Evolutionary conservation across 2,329 filamentous ascomycete genomes (phyloP).

Genomic region (Erysiphe pulchra): DNA sequence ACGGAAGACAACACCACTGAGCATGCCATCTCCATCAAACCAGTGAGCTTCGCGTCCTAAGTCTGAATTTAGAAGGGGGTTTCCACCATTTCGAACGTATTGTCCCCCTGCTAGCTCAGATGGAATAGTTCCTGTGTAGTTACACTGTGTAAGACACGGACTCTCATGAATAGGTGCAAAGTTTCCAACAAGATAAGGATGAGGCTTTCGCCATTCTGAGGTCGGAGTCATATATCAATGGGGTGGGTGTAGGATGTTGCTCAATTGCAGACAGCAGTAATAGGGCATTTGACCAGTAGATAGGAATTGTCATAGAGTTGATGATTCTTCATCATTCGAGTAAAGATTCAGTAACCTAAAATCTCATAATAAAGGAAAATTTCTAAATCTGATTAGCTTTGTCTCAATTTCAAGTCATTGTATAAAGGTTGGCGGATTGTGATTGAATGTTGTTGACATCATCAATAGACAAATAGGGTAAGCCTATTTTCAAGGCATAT

Average conservation of each 20-base stretch:
- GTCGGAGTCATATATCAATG: conserved; percentile 6
- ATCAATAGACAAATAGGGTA: too few relatives aligned
- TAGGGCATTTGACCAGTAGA: too few relatives aligned
- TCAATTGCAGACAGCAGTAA: too few relatives aligned
- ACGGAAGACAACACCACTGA: conserved; percentile 37
- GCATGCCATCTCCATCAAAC: conserved; percentile 57
- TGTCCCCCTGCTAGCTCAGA: conserved; percentile 39
- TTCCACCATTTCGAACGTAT: conserved; percentile 48
- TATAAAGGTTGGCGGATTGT: too few relatives aligned
- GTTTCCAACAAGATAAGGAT: conserved; percentile 34
- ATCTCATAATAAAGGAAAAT: too few relatives aligned
- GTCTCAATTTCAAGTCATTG: too few relatives aligned
- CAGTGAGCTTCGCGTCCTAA: conserved; percentile 38
- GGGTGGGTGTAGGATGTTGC: background rate
- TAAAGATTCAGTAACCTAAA: too few relatives aligned
- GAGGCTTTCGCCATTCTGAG: conserved; percentile 8
- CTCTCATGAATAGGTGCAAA: conserved; percentile 38
- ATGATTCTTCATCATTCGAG: too few relatives aligned
- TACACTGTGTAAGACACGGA: conserved; percentile 28
- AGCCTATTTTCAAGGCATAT: too few relatives aligned
- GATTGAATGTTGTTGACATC: too few relatives aligned
- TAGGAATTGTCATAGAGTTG: too few relatives aligned
- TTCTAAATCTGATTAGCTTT: too few relatives aligned
- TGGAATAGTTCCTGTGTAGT: conserved; percentile 31
- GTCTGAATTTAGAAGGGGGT: conserved; percentile 35